Evolutionary conservation across 1,284 basidiomycete genomes (phyloP), one percentile per base, ranked within the genome.

Genomic region (Ganoderma lucidum): DNA sequence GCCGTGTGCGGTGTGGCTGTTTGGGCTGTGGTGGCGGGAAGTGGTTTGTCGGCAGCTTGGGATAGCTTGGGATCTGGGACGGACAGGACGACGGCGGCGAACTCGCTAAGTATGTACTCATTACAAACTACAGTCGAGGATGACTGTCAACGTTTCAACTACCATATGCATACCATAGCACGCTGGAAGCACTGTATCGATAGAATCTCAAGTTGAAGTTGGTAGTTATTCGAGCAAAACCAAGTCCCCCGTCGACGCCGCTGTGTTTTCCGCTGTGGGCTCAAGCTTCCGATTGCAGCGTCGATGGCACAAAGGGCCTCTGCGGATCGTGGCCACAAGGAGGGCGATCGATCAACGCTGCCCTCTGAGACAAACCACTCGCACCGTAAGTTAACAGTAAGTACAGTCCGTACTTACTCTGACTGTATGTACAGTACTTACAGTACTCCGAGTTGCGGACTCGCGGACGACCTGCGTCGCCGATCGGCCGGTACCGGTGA

Each of bases 271-370:
- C 44, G 23, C 30, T 35, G 32, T 9, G 55, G 6, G 15, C 55
- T 9, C 30, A 17, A 30, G 15, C 9, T 19, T 59, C 19, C 35
- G 15, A 35, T 32, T n/a, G 56, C 45, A 23, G 45, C 45, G 45
- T 23, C 45, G 3, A 48, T 19, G 45, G 45, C 1, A 5, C 19
- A 9, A 8, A 5, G 3, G 12, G 10, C 9, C 45, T 48, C 9
- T 51, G 48, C 45, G n/a, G 30, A 30, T n/a, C 45, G 45, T 48
- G 23, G 12, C 30, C 1, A 30, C 15, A 19, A 17, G n/a, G 23
- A n/a, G 45, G 19, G n/a, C 45, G 45, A n/a, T 48, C 45, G 45
- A n/a, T 48, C n/a, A 51, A 51, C n/a, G 48, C 23, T 51, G 48
- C 23, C 35, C 35, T 35, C 35, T 8, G 35, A 35, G 23, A 23